These are phyloP conservation scores for Epichloe festucae DNA, from an alignment of 2,329 filamentous ascomycete genomes.

Conservation along the genomic window DNA sequence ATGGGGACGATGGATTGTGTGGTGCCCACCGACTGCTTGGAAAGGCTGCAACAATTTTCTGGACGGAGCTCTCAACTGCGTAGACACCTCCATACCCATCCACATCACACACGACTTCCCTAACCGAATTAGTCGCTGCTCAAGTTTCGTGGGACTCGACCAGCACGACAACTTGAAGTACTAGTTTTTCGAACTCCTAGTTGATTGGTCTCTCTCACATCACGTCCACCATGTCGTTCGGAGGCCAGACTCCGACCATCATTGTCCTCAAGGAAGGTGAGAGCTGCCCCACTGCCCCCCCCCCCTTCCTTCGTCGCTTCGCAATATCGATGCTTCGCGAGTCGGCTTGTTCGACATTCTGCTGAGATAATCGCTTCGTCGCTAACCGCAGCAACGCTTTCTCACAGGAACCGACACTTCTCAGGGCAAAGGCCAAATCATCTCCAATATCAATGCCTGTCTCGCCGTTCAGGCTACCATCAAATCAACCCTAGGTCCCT, in stretches of 20 bases:
- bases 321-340: not conserved
- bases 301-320: no score
- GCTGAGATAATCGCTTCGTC: not conserved
- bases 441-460: conserved; percentile 98
- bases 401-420: conserved; percentile 81
- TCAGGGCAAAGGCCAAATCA: conserved; percentile 89
- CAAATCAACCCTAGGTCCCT: conserved; percentile 89
- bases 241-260: conserved; percentile 93
- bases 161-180: not conserved
- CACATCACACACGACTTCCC: not conserved
- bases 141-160: not conserved
- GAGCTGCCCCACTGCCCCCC: conserved; percentile 28
- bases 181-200: conserved; percentile 2
- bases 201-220: conserved; percentile 3
- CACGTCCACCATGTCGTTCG: conserved; percentile 67
- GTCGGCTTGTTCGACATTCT: not conserved
- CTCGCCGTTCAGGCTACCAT: conserved; percentile 91
- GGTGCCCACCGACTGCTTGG: not conserved
- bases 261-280: conserved; percentile 93
- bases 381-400: not conserved
- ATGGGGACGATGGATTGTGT: no score
- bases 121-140: not conserved
- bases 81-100: not conserved
- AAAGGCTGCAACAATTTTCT: conserved; percentile 6
- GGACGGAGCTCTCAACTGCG: conserved; percentile 2